A percentile compares a stretch with the other conserved stretches of the same genome.
Conservation (phyloP, 768 basidiomycete genomes). For the Baorangia bicolor region DNA sequence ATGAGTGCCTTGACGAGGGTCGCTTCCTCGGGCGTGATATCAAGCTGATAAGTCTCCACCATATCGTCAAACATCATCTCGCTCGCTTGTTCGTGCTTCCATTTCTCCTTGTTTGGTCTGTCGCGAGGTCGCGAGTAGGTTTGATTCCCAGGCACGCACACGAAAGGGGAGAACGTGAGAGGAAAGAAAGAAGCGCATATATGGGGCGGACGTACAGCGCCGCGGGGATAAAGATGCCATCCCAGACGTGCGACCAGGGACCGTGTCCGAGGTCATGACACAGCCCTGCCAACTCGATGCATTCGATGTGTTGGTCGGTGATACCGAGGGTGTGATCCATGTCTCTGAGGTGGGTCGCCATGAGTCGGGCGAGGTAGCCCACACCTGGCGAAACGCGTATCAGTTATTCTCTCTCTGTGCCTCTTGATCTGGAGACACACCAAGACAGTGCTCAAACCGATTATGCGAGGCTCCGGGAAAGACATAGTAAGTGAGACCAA, state of each 20-base stretch:
- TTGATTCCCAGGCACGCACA: background rate
- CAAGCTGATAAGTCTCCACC: constrained; percentile 52
- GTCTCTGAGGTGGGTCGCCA: constrained; percentile 55
- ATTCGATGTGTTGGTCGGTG: constrained; percentile 68
- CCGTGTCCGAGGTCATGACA: constrained; percentile 88
- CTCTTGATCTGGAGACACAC: constrained; percentile 33
- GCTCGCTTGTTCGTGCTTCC: constrained; percentile 79
- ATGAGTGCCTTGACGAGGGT: constrained; percentile 78
- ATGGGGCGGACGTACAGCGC: constrained; percentile 50
- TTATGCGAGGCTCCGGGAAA: constrained; percentile 80
- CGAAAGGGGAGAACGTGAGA: background rate
- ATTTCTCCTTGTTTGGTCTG: constrained; percentile 45
- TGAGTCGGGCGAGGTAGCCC: constrained; percentile 65
- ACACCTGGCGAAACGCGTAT: constrained; percentile 49
- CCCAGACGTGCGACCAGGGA: constrained; percentile 87
- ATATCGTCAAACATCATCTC: constrained; percentile 81
- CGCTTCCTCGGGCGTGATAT: constrained; percentile 48
- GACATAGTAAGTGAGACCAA: constrained; percentile 73
- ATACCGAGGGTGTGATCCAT: constrained; percentile 64
- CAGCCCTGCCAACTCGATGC: constrained; percentile 77
- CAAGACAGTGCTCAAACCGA: constrained; percentile 83
- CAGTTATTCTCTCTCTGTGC: background rate
- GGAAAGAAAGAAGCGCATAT: background rate
- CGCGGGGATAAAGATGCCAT: constrained; percentile 64
- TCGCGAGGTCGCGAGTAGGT: background rate